phyloP scores from a whole-genome alignment of 495 filamentous ascomycete species.

The Penicillium tannophilum region DNA sequence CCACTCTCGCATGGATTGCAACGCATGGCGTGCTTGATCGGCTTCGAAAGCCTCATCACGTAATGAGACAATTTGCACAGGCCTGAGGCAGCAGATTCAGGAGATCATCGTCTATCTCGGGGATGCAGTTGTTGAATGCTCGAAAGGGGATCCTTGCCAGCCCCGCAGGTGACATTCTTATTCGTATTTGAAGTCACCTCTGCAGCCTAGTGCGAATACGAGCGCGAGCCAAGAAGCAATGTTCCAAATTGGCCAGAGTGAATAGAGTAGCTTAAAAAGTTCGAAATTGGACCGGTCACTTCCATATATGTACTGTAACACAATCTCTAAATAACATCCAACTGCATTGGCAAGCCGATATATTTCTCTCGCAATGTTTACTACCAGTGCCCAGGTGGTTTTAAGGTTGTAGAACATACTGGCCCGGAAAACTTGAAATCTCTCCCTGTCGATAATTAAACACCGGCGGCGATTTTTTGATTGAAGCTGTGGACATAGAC shows the following conservation, averaged over 20 bases:
- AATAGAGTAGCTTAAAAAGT: neutral
- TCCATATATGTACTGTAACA: neutral
- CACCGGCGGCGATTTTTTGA: constrained; percentile 1
- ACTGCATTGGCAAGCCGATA: neutral
- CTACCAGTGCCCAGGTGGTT: no score
- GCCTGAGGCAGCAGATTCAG: neutral
- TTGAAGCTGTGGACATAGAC: neutral
- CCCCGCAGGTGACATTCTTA: neutral
- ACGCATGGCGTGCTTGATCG: neutral
- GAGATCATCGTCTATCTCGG: neutral
- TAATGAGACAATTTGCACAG: neutral
- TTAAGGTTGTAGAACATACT: no score
- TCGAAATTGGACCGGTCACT: neutral
- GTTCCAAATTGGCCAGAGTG: neutral
- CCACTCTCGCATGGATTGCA: neutral
- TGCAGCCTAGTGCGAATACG: neutral
- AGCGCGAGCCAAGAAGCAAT: neutral
- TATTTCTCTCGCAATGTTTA: neutral
- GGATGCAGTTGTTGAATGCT: neutral
- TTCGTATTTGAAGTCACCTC: neutral
- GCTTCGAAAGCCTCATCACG: neutral
- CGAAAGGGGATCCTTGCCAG: neutral
- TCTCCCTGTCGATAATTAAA: neutral
- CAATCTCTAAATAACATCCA: neutral
- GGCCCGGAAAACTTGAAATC: neutral